These are phyloP conservation scores for Iberis pinnata DNA, from an alignment of 345 rosid genomes.

Conservation along the genomic window DNA sequence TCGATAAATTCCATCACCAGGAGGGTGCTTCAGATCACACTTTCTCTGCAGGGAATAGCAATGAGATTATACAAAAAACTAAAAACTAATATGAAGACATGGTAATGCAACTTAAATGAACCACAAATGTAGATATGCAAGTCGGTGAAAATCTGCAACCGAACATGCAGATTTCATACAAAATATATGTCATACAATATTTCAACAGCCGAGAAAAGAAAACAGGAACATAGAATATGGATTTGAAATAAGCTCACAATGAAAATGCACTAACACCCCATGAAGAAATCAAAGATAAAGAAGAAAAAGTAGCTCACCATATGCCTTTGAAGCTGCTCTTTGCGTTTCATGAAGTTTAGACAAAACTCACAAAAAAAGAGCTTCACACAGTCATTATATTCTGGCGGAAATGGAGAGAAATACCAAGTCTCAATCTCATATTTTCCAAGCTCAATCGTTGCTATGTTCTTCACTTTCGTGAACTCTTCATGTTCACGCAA, in stretches of 20 bases:
- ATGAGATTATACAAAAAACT: neutral
- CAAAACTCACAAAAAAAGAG: constrained; percentile 99
- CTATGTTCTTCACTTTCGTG: constrained; percentile 96
- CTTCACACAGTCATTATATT: constrained; percentile 88
- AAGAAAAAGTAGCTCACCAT: constrained; percentile 52
- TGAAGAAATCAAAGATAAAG: neutral
- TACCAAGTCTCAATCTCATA: constrained; percentile 99
- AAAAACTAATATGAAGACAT: too few relatives aligned
- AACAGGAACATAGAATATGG: too few relatives aligned
- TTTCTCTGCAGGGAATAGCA: constrained; percentile 47
- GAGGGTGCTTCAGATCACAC: constrained; percentile 97
- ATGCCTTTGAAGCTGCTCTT: constrained; percentile 98
- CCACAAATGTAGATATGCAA: neutral
- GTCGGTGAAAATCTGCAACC: neutral
- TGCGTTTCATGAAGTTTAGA: constrained; percentile 96
- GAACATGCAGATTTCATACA: neutral
- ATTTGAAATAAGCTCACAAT: too few relatives aligned
- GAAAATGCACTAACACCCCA: too few relatives aligned
- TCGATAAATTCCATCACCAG: constrained; percentile 98
- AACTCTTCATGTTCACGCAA: constrained; percentile 98
- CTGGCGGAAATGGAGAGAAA: constrained; percentile 99
- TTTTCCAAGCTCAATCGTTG: constrained; percentile 95
- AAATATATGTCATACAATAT: neutral
- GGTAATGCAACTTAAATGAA: neutral
- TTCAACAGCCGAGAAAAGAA: too few relatives aligned